Conservation (phyloP, 2,329 filamentous ascomycete genomes). For the Colletotrichum aenigma region DNA sequence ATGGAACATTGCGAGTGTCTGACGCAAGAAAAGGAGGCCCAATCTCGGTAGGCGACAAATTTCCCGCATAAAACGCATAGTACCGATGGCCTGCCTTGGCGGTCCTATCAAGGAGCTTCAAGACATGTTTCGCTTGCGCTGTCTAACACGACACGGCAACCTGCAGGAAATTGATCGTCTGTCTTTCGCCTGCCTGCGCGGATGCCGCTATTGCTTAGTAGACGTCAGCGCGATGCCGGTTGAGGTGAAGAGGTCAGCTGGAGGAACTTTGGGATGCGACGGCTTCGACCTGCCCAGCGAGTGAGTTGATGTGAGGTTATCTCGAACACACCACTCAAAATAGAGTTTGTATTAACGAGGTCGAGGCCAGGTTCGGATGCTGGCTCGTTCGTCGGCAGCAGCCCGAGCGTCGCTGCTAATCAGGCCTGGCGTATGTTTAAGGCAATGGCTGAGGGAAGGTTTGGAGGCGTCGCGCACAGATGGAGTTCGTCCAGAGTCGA, state of each 20-base stretch:
- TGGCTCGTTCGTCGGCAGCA: not conserved
- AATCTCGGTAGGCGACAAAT: constrained; percentile 20
- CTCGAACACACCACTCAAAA: not conserved
- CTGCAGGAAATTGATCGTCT: constrained; percentile 15
- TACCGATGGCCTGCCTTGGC: constrained; percentile 5
- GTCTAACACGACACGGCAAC: constrained; percentile 8
- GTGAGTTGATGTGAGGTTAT: not conserved
- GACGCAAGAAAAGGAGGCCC: not conserved
- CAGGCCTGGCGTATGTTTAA: not conserved
- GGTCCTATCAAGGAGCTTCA: constrained; percentile 20
- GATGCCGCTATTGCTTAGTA: not conserved
- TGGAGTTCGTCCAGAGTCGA: not conserved
- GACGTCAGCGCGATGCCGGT: not conserved
- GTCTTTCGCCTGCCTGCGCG: not conserved
- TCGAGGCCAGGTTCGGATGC: not conserved
- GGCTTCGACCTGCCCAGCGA: not conserved
- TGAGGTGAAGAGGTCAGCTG: not conserved
- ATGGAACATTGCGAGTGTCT: not conserved
- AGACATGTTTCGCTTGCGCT: constrained; percentile 20
- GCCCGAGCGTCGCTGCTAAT: not conserved
- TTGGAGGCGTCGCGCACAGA: constrained; percentile 13
- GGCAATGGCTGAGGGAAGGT: not conserved
- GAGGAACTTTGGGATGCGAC: not conserved
- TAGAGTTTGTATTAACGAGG: not conserved
- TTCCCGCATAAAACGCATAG: constrained; percentile 21